Evolutionary conservation across 345 rosid species (phyloP), one percentile per base, ranked within the genome.

Genomic region (Pugionium cornutum): DNA sequence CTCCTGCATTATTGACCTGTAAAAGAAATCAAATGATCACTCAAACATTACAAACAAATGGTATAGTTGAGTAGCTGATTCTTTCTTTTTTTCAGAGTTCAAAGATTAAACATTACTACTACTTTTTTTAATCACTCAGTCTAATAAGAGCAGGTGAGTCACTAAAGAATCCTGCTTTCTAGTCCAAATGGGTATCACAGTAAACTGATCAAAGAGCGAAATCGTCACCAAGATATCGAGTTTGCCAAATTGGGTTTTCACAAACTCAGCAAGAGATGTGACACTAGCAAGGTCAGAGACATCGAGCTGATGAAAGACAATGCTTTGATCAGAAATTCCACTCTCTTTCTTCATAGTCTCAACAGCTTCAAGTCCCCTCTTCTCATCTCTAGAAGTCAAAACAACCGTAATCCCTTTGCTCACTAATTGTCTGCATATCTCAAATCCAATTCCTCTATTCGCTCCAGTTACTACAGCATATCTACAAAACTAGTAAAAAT

Each of bases 1-100:
- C 43, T n/a, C 80, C 89, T 11, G 87, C 85, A 55, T 81, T 85
- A 67, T 82, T 84, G 32, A 81, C 73, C 86, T 81, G 68, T 43
- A 54, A 44, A 69, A 42, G 1, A 36, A 51, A 68, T 51, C 30
- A 41, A 58, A 58, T 30, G 4, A 46, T 46, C 56, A 37, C 40
- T 36, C 51, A 18, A 11, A 29, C 47, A 46, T 11, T n/a, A 46
- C n/a, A 35, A 4, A 51, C 3, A 43, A 33, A 29, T 0, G 3
- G 18, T 30, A 30, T 29, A 42, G 1, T 43, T 43, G 39, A n/a
- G 5, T 5, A 34, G 37, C 31, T 10, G 31, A 54, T 36, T 54
- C 30, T 44, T 30, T 54, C 43, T 2, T 18, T 35, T 55, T 8
- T 26, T 26, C 46, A 56, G 50, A 46, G 29, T n/a, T 48, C 27